These are phyloP conservation scores for Pleurotus cornucopiae DNA, from an alignment of 768 basidiomycete genomes.

Conservation along the genomic window DNA sequence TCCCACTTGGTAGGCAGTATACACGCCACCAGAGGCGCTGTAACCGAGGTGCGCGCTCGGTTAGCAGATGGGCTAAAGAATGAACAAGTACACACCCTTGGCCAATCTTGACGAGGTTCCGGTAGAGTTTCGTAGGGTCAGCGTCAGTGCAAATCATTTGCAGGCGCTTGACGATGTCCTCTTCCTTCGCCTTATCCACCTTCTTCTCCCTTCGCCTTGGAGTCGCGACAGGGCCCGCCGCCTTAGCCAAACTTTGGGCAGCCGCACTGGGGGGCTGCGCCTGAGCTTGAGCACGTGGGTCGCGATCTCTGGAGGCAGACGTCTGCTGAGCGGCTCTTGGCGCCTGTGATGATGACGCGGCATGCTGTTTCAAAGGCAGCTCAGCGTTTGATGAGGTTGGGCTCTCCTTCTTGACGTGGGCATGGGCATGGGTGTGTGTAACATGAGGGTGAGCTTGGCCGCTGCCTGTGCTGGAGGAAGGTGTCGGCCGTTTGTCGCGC, in stretches of 20 bases:
- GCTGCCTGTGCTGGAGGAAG: slow-evolving; percentile 19
- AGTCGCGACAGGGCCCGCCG: slow-evolving; percentile 58
- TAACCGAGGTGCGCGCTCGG: slow-evolving; percentile 1
- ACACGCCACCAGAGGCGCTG: slow-evolving; percentile 96
- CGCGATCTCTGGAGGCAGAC: slow-evolving; percentile 29
- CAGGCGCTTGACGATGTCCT: slow-evolving; percentile 87
- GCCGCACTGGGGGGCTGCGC: slow-evolving; percentile 59
- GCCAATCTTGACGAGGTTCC: slow-evolving; percentile 93
- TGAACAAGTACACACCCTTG: slow-evolving; percentile 68
- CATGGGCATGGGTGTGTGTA: slow-evolving; percentile 3
- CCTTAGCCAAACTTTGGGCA: slow-evolving; percentile 61
- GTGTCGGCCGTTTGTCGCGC: slow-evolving; percentile 46
- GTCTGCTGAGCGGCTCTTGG: background rate
- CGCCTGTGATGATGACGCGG: slow-evolving; percentile 8
- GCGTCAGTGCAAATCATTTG: slow-evolving; percentile 96
- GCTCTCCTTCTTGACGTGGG: slow-evolving; percentile 19
- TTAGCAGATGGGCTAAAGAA: slow-evolving; percentile 7
- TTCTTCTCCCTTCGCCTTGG: slow-evolving; percentile 86
- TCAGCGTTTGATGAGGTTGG: slow-evolving; percentile 49
- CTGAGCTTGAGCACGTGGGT: slow-evolving; percentile 33
- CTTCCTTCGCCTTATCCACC: slow-evolving; percentile 74
- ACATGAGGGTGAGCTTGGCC: slow-evolving; percentile 14
- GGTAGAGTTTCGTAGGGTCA: slow-evolving; percentile 91
- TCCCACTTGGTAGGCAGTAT: slow-evolving; percentile 96
- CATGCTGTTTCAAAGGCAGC: slow-evolving; percentile 42